Evolutionary conservation across 306 rosid species (phyloP), one percentile per base, ranked within the genome.

Genomic region (Rosa rugosa): DNA sequence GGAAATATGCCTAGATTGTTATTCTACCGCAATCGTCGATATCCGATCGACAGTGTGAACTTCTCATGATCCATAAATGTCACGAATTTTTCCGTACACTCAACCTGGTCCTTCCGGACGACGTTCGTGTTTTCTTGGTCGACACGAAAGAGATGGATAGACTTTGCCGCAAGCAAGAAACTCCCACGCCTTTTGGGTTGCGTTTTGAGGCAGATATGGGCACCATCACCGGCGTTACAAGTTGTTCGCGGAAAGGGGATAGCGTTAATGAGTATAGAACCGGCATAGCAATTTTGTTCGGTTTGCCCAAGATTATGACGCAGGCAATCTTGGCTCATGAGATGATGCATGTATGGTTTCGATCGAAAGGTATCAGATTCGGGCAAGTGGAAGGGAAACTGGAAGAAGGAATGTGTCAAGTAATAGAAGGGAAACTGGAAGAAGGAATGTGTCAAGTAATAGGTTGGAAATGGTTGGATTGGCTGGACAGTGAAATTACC

Each of bases 391-490:
- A 51, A 20, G 4, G 0, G 6, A 72, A 72, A 51, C 25, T 72
- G 31, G 45, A 72, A 54, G 76, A 53, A 53, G 65, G 76, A 4
- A 72, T 51, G 14, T 51, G 76, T 34, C 65, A 72, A 53, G 65
- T 72, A 11, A 36, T 72, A 18, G 63, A 51, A 20, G 4, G 0
- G 6, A 72, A 72, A 51, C 25, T 72, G 31, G 45, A 72, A 54
- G 76, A 53, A 53, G 65, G 76, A 4, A 72, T 51, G 14, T 51
- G 76, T 34, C 65, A 72, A 53, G 65, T 72, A 11, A 36, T 72
- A 18, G 63, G 47, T 36, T 63, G 76, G 11, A 72, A n/a, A 72
- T 72, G 46, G 76, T 34, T 72, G 76, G 76, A 72, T 27, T 72
- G 65, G 76, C 38, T 50, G 14, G 65, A 72, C 14, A 0, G 8